phyloP scores from a whole-genome alignment of 2,329 filamentous ascomycete genomes.

The Colletotrichum australisinense region DNA sequence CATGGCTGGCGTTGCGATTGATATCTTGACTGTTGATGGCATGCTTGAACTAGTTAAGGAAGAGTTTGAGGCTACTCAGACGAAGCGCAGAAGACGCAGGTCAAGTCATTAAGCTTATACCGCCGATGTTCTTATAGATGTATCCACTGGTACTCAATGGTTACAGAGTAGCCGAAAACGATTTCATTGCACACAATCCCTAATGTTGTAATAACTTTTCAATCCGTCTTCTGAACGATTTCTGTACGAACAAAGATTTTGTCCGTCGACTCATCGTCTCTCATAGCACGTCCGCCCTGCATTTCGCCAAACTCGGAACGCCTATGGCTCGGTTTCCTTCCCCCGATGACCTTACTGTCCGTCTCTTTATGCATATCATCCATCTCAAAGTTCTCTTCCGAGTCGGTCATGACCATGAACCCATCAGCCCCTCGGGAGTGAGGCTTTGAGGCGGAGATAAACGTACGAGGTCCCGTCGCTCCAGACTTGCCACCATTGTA shows the following conservation, averaged over 20 bases:
- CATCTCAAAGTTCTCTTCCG: slow-evolving; percentile 35
- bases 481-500: slow-evolving; percentile 7
- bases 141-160: neutral
- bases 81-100: slow-evolving; percentile 13
- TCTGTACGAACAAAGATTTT: slow-evolving; percentile 10
- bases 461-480: neutral
- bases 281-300: neutral
- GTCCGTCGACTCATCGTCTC: slow-evolving; percentile 1
- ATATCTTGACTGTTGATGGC: slow-evolving; percentile 55
- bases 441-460: slow-evolving; percentile 11
- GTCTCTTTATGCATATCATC: neutral
- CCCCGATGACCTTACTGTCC: neutral
- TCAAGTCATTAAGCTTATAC: neutral
- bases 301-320: neutral
- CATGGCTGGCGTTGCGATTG: slow-evolving; percentile 59
- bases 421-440: slow-evolving; percentile 13
- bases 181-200: no score
- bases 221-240: slow-evolving; percentile 3
- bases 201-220: neutral
- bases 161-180: neutral
- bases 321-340: neutral
- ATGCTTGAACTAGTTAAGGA: slow-evolving; percentile 55
- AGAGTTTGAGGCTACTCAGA: slow-evolving; percentile 47
- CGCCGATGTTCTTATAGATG: neutral
- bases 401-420: slow-evolving; percentile 35